Base-by-base conservation (phyloP, 352 stramenopile genomes). In the Phytopythium helicoides region DNA sequence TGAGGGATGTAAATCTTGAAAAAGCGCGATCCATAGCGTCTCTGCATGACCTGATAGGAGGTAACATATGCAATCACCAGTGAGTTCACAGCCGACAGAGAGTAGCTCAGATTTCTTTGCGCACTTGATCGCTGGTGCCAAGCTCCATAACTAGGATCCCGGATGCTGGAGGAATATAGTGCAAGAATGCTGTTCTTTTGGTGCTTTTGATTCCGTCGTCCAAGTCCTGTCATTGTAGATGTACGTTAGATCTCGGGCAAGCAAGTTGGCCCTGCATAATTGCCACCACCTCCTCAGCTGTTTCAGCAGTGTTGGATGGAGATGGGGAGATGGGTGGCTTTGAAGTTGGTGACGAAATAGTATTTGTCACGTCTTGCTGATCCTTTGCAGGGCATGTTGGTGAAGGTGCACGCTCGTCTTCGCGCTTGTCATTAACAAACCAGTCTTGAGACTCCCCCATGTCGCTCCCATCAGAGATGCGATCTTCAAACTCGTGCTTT, bases 121-220 rank as follows among this genome's bases (percentile, higher is more conserved):
- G 6, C 25, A 84, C 76, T 55, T 81, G 64, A 3, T 80, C 64
- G 15, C 66, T 66, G 0, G 58, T 62, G 6, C 57, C 64, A 3
- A 87, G 55, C 52, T 90, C 82, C 77, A 92, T 89, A 16, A 92
- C 80, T 1, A 92, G 59, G 19, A 92, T 77, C 9, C 77, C 76
- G 6, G 66, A 68, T 0, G 54, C 47, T 10, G 71, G 52, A 19
- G 80, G 80, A 8, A 66, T 71, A 26, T 89, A 70, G 35, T 92
- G 82, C 45, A 92, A 52, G 52, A 92, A 92, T 18, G 75, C 76
- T 21, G 80, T 86, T 15, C 63, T 58, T 16, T 60, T 66, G 8
- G 45, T 74, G 16, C 56, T 61, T 9, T 53, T 62, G 12, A 62
- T 58, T 16, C 60, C 76, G n/a, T 76, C 65, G 18, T 79, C 69